Conservation (phyloP, 176 grass and related monocot genomes). For the Avena sativa region DNA sequence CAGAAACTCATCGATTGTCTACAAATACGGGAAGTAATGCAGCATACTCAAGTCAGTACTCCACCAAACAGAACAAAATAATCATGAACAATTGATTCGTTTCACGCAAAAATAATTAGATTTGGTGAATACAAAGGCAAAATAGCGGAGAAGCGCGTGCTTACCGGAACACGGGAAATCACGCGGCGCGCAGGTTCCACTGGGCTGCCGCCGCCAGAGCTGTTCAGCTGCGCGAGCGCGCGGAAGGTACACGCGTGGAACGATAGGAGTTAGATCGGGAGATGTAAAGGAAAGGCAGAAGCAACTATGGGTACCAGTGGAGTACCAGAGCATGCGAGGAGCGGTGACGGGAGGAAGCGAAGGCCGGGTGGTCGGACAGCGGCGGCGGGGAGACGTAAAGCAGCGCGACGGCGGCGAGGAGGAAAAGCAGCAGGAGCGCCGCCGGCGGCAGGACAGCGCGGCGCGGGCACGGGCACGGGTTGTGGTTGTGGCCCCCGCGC, state of each 20-base stretch:
- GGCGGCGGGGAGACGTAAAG: conserved; percentile 73
- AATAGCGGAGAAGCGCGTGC: conserved; percentile 22
- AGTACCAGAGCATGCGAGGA: conserved; percentile 46
- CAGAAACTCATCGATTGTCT: not conserved
- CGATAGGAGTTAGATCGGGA: conserved; percentile 27
- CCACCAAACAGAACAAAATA: not conserved
- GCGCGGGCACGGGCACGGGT: conserved; percentile 45
- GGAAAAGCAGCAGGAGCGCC: conserved; percentile 68
- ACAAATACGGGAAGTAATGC: not conserved
- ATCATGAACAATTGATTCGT: not conserved
- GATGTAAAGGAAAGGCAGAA: not conserved
- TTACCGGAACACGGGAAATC: conserved; percentile 57
- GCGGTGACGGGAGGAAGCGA: conserved; percentile 45
- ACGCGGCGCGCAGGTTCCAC: conserved; percentile 29
- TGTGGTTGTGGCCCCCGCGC: conserved; percentile 50
- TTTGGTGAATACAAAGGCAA: not conserved
- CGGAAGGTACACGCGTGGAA: not conserved
- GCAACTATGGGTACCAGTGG: conserved; percentile 19
- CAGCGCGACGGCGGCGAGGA: conserved; percentile 58
- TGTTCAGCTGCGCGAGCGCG: conserved; percentile 46
- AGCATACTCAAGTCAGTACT: not conserved
- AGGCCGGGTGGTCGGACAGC: conserved; percentile 61
- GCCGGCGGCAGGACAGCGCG: conserved; percentile 44
- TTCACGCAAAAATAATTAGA: not conserved
- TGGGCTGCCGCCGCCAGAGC: conserved; percentile 24